A percentile compares a stretch with the other conserved stretches of the same genome.
Evolutionary conservation across 257 asterid species (phyloP).

Genomic region (Leptodermis oblonga): DNA sequence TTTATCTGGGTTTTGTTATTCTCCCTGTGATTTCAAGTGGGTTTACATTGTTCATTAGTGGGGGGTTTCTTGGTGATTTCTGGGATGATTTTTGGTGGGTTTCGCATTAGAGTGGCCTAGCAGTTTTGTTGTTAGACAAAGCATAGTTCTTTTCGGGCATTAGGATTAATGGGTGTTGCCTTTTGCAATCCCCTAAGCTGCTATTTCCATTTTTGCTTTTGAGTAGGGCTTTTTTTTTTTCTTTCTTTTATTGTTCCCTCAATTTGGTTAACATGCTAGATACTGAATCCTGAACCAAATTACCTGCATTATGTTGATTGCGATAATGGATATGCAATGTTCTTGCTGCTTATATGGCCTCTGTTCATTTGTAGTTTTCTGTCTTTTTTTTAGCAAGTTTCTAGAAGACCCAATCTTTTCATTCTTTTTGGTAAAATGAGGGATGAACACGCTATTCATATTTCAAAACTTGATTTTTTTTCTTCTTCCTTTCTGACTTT

Average conservation of each 20-base stretch:
- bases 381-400: not conserved
- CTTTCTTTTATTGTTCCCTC: too few relatives aligned
- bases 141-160: not conserved
- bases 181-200: not conserved
- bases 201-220: not conserved
- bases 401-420: slow-evolving; percentile 1
- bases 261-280: not conserved
- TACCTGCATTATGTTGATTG: not conserved
- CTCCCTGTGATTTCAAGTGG: slow-evolving; percentile 7
- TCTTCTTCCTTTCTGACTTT: not conserved
- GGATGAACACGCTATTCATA: not conserved
- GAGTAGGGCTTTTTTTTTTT: not conserved
- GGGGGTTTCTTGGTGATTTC: not conserved
- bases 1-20: slow-evolving; percentile 5
- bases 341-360: not conserved
- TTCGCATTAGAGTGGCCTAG: not conserved
- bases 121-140: not conserved
- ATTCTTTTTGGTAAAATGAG: not conserved
- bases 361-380: not conserved
- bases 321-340: not conserved
- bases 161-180: not conserved
- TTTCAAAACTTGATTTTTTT: not conserved
- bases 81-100: not conserved
- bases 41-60: not conserved
- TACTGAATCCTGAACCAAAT: not conserved